These are phyloP conservation scores for Kwoniella shandongensis DNA, from an alignment of 768 basidiomycete species.

Conservation along the genomic window DNA sequence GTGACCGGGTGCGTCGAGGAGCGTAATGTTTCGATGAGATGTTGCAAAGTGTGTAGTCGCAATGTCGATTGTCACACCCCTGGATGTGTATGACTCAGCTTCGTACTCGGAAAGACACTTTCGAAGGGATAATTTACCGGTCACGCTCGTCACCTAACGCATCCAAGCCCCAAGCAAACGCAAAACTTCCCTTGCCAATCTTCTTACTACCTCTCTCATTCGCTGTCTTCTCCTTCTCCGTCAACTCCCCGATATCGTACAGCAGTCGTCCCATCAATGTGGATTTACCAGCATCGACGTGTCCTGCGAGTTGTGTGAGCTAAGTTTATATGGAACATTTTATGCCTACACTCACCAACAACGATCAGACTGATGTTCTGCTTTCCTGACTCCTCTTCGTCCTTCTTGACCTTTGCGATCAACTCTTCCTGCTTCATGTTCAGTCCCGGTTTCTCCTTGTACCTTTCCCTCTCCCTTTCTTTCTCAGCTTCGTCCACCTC, in stretches of 20 bases:
- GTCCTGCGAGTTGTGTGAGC: conserved; percentile 61
- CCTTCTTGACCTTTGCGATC: conserved; percentile 71
- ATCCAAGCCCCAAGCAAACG: conserved; percentile 97
- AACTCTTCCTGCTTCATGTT: conserved; percentile 75
- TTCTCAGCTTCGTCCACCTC: conserved; percentile 56
- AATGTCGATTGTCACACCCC: conserved; percentile 98
- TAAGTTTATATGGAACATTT: too few relatives aligned
- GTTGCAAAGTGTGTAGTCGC: conserved; percentile 78
- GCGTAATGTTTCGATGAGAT: conserved; percentile 72
- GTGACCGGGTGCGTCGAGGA: conserved; percentile 97
- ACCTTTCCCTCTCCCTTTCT: conserved; percentile 42
- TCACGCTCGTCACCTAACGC: conserved; percentile 89
- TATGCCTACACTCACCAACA: conserved; percentile 65
- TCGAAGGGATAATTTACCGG: conserved; percentile 60
- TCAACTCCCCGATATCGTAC: conserved; percentile 84
- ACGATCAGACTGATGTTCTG: conserved; percentile 83
- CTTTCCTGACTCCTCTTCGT: conserved; percentile 59
- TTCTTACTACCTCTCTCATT: conserved; percentile 89
- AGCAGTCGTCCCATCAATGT: conserved; percentile 92
- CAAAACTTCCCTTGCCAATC: conserved; percentile 90
- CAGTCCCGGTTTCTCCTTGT: conserved; percentile 60
- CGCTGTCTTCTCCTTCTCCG: conserved; percentile 75
- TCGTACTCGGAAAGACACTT: not conserved
- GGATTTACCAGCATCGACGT: conserved; percentile 98
- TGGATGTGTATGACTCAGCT: conserved; percentile 49